These are phyloP conservation scores for Plectranthus barbatus DNA, from an alignment of 257 asterid genomes.

Conservation along the genomic window DNA sequence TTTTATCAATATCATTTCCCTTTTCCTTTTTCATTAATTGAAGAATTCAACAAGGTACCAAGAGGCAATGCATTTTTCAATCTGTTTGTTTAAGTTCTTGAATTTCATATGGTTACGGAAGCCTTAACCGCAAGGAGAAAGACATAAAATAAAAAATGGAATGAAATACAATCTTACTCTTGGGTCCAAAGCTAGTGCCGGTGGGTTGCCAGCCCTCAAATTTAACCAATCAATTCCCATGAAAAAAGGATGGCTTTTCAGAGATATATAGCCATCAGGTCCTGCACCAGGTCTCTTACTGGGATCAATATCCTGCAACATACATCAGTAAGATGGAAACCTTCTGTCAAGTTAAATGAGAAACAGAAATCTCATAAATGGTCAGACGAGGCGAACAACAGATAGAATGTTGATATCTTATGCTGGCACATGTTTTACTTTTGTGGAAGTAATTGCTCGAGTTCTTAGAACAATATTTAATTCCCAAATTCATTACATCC, in stretches of 20 bases:
- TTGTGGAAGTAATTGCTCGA: neutral
- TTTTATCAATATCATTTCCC: neutral
- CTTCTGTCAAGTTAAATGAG: neutral
- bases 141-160: neutral
- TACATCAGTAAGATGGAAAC: neutral
- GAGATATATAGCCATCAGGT: constrained; percentile 64
- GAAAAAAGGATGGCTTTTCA: constrained; percentile 82
- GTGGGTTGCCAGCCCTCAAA: constrained; percentile 63
- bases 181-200: constrained; percentile 60
- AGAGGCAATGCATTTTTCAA: neutral
- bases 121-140: neutral
- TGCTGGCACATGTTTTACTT: neutral
- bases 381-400: neutral
- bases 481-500: too few relatives aligned
- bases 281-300: constrained; percentile 93
- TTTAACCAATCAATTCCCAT: constrained; percentile 69
- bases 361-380: neutral
- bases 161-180: constrained; percentile 35
- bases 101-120: neutral
- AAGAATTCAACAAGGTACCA: neutral
- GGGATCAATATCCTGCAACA: constrained; percentile 75
- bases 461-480: neutral
- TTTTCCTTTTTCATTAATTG: neutral
- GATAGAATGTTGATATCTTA: neutral
- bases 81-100: neutral